Base-by-base conservation (phyloP, 805 yeast species). In the Lipomyces spencermartinsiae region DNA sequence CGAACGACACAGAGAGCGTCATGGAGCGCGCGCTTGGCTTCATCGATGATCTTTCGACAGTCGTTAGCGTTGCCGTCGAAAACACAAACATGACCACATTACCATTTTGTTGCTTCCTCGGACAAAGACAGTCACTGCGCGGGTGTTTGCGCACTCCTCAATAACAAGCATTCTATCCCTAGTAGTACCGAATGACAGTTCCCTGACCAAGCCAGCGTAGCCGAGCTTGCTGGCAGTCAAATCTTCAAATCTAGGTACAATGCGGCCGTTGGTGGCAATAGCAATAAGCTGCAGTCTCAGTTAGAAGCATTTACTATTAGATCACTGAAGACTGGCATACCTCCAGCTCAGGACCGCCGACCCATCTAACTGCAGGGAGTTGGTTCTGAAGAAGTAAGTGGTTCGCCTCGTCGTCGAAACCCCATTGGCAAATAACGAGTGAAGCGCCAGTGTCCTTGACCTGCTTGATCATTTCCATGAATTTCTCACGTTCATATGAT, bases 341-440 rank as follows among this genome's bases (percentile, higher is more conserved):
- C 82, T 94, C 99, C 74, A 94, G 85, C 76, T 94, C 99, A 63
- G 96, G 92, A 57, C 98, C 99, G 69, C 98, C 99, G 62, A 95
- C 97, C 99, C 99, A 95, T 83, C 99, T 88, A 54, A 95, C 95
- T 31, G 98, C 98, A 51, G 97, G 97, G 71, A 95, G 85, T 56
- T 91, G 86, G 80, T 94, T 92, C 75, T 94, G 90, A 74, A 93
- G 83, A 68, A 95, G 84, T 77, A 95, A 81, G 80, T 95, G 97
- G 81, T 94, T 94, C 55, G 98, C 98, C 83, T 94, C 99, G 79
- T 94, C 99, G 79, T 94, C 99, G 76, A 94, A 95, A 19, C 99
- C 99, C 99, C 99, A 94, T 82, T 94, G 99, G 82, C 99, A 95
- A 53, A 96, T 94, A 62, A 94, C 99, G 65, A 94, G 86, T 79